Conservation (phyloP, 1,284 basidiomycete genomes). For the Cutaneotrichosporon sp. region DNA sequence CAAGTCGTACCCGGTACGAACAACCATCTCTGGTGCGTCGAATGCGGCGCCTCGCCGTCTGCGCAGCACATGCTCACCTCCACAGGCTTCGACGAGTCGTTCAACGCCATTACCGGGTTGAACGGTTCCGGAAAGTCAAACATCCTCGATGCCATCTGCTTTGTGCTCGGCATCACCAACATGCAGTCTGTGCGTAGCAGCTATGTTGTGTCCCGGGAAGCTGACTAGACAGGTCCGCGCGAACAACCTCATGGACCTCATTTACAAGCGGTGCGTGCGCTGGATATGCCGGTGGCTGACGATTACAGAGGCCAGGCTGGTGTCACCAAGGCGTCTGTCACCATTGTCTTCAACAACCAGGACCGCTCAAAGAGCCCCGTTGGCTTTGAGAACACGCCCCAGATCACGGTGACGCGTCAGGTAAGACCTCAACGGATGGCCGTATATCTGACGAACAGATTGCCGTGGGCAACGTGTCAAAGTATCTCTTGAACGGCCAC, state of each 20-base stretch:
- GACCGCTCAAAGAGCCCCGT: slow-evolving; percentile 80
- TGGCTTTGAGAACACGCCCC: slow-evolving; percentile 73
- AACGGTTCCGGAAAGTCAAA: slow-evolving; percentile 92
- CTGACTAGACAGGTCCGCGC: slow-evolving; percentile 70
- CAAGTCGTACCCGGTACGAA: slow-evolving; percentile 95
- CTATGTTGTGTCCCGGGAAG: background rate
- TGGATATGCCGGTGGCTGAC: slow-evolving; percentile 5
- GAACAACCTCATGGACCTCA: slow-evolving; percentile 92
- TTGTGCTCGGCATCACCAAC: slow-evolving; percentile 93
- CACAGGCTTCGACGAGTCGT: slow-evolving; percentile 83
- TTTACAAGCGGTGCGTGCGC: slow-evolving; percentile 51
- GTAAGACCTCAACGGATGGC: slow-evolving; percentile 49
- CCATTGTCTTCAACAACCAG: slow-evolving; percentile 99
- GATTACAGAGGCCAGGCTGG: slow-evolving; percentile 86
- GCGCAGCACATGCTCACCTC: slow-evolving; percentile 5
- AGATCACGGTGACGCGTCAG: slow-evolving; percentile 96
- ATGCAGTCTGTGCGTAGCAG: slow-evolving; percentile 65
- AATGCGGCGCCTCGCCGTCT: too few relatives aligned
- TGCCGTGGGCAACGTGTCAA: slow-evolving; percentile 87
- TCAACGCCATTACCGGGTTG: slow-evolving; percentile 95
- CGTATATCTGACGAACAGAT: slow-evolving; percentile 56
- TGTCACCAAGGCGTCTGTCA: slow-evolving; percentile 94
- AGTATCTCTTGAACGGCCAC: slow-evolving; percentile 96
- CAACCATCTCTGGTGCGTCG: slow-evolving; percentile 64
- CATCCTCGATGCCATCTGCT: slow-evolving; percentile 95